Percentiles rank a stretch among this genome's conserved stretches.
phyloP scores from a whole-genome alignment of 495 filamentous ascomycete genomes.

The Penicillium cosmopolitanum region DNA sequence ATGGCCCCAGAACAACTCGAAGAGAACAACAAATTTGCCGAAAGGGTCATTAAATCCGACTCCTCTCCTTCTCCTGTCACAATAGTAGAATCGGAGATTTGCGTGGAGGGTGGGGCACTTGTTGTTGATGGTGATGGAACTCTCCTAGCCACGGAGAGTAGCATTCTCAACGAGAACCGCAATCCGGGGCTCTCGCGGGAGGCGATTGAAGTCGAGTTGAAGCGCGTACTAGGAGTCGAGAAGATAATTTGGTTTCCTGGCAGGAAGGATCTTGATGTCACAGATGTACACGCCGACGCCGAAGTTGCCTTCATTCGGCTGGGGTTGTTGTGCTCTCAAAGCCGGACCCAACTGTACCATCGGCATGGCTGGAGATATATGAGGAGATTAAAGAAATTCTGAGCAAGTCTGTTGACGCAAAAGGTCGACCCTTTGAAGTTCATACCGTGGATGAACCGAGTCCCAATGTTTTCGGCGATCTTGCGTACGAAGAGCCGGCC shows the following conservation, averaged over 20 bases:
- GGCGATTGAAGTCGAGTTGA: slow-evolving; percentile 30
- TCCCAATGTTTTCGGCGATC: slow-evolving; percentile 17
- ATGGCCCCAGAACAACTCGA: slow-evolving; percentile 19
- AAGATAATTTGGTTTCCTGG: slow-evolving; percentile 37
- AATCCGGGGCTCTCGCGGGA: slow-evolving; percentile 27
- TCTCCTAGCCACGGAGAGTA: slow-evolving; percentile 33
- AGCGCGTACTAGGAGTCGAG: slow-evolving; percentile 28
- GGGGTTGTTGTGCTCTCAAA: slow-evolving; percentile 26
- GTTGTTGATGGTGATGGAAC: slow-evolving; percentile 36
- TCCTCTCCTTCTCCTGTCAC: slow-evolving; percentile 17
- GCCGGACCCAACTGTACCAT: slow-evolving; percentile 14
- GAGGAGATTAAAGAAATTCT: slow-evolving; percentile 26
- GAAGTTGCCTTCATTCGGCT: slow-evolving; percentile 31
- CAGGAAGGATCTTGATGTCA: slow-evolving; percentile 28
- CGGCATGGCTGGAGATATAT: slow-evolving; percentile 29
- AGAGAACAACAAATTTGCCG: slow-evolving; percentile 30
- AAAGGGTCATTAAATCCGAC: slow-evolving; percentile 27
- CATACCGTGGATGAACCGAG: slow-evolving; percentile 28
- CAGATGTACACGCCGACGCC: slow-evolving; percentile 32
- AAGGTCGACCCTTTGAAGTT: slow-evolving; percentile 28
- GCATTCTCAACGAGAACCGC: slow-evolving; percentile 29
- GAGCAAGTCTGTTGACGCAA: slow-evolving; percentile 26
- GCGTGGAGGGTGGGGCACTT: slow-evolving; percentile 30
- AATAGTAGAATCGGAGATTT: slow-evolving; percentile 21
- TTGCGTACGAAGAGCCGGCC: slow-evolving; percentile 24